Conservation (phyloP, 73 alveolate species). For the Tetrahymena elliotti region DNA sequence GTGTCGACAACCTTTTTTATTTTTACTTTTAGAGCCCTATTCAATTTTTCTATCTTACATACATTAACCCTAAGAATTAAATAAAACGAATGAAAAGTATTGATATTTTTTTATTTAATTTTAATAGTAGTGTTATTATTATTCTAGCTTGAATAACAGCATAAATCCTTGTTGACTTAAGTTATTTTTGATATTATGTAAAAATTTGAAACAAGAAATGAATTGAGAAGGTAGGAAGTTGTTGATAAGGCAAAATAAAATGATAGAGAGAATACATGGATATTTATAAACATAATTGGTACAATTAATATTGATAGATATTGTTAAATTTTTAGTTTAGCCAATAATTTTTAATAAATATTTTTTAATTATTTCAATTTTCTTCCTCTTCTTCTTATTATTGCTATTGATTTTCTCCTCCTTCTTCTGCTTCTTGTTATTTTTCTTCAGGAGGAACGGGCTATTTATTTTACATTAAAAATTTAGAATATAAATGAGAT, state of each 20-base stretch:
- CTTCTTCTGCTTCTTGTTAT: slow-evolving; percentile 37
- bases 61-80: too few species aligned
- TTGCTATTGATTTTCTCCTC: slow-evolving; percentile 8
- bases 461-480: slow-evolving; percentile 23
- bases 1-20: neutral
- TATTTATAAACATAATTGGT: neutral
- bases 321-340: neutral
- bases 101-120: too few species aligned
- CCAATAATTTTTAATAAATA: neutral
- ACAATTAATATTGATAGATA: neutral
- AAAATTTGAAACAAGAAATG: too few species aligned
- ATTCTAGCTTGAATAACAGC: too few species aligned
- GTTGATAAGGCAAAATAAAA: neutral
- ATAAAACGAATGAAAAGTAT: too few species aligned
- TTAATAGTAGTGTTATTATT: too few species aligned
- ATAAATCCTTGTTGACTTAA: too few species aligned
- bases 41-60: too few species aligned
- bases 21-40: neutral
- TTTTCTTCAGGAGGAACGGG: slow-evolving; percentile 44
- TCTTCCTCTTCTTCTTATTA: slow-evolving; percentile 2
- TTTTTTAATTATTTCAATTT: neutral
- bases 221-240: neutral
- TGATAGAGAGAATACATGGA: neutral
- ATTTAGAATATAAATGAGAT: slow-evolving; percentile 3
- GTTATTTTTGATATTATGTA: too few species aligned